These are phyloP conservation scores for Clonostachys rosea DNA, from an alignment of 2,329 filamentous ascomycete species.

Conservation along the genomic window DNA sequence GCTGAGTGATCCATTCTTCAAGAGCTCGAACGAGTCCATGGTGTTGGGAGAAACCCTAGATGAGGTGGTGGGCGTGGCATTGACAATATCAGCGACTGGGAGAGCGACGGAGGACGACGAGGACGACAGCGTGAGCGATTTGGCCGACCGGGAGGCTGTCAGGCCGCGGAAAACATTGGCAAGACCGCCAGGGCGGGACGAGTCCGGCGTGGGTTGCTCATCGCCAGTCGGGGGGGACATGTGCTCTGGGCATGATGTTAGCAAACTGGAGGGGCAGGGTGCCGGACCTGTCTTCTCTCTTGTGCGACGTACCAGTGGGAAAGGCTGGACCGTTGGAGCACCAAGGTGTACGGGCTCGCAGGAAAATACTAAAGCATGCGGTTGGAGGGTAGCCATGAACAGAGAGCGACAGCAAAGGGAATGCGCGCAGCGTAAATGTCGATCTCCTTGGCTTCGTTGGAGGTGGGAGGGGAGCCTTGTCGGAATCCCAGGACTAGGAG, in stretches of 20 bases:
- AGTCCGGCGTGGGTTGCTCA: constrained; percentile 48
- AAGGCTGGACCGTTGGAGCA: neutral
- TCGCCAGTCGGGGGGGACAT: constrained; percentile 60
- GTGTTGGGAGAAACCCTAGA: constrained; percentile 44
- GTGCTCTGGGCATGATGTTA: constrained; percentile 27
- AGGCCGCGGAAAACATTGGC: constrained; percentile 61
- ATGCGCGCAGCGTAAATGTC: too few relatives aligned
- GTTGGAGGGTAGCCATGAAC: too few relatives aligned
- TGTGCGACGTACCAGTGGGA: neutral
- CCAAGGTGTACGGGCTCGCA: neutral
- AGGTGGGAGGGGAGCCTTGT: too few relatives aligned
- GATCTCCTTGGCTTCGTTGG: too few relatives aligned
- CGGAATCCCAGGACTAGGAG: too few relatives aligned
- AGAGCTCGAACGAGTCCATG: constrained; percentile 46
- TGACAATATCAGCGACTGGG: constrained; percentile 38
- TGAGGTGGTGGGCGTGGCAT: constrained; percentile 27
- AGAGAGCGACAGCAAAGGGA: too few relatives aligned
- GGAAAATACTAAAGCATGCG: neutral
- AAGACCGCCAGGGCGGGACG: constrained; percentile 50
- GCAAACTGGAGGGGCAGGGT: too few relatives aligned
- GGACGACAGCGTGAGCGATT: constrained; percentile 40
- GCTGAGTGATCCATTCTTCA: constrained; percentile 44
- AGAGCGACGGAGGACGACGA: constrained; percentile 26
- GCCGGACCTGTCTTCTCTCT: too few relatives aligned
- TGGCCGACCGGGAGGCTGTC: constrained; percentile 49